A percentile compares a stretch with the other conserved stretches of the same genome.
These are phyloP conservation scores for Monosporascus sp. DNA, from an alignment of 2,329 filamentous ascomycete genomes.

Conservation along the genomic window DNA sequence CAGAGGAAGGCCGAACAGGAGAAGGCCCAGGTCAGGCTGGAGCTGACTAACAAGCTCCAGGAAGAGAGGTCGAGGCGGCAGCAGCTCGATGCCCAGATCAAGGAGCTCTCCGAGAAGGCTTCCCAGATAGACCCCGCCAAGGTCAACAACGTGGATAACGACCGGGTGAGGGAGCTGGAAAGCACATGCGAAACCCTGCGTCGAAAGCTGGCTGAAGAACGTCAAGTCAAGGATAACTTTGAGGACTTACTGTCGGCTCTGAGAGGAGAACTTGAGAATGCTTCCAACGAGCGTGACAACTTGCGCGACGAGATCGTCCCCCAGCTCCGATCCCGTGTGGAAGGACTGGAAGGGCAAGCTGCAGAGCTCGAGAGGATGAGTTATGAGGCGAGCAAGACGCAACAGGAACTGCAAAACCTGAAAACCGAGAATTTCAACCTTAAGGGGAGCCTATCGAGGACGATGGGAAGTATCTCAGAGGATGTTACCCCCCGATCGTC, in stretches of 20 bases:
- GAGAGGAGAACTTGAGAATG: constrained; percentile 73
- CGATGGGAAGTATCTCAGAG: constrained; percentile 31
- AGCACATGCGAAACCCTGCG: constrained; percentile 74
- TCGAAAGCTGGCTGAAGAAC: constrained; percentile 77
- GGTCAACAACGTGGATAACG: constrained; percentile 51
- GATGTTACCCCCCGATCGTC: constrained; percentile 31
- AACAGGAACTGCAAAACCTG: constrained; percentile 75
- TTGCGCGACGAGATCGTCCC: constrained; percentile 85
- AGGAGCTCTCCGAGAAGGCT: constrained; percentile 73
- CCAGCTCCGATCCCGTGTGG: constrained; percentile 68
- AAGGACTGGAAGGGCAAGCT: constrained; percentile 72
- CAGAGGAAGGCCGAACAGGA: constrained; percentile 86
- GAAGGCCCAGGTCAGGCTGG: constrained; percentile 78
- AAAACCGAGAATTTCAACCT: constrained; percentile 62
- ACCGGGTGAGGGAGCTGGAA: constrained; percentile 73
- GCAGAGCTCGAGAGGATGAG: constrained; percentile 67
- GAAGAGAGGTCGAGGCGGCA: constrained; percentile 75
- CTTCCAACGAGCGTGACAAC: constrained; percentile 86
- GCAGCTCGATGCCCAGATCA: constrained; percentile 77
- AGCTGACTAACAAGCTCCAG: constrained; percentile 80
- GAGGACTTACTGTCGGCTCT: constrained; percentile 86
- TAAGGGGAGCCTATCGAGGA: constrained; percentile 26
- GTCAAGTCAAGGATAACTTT: constrained; percentile 84
- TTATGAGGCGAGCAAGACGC: constrained; percentile 78
- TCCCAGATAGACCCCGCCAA: constrained; percentile 55